Evolutionary conservation across 208 protist species (phyloP).

Genomic region (Novymonas esmeraldas): DNA sequence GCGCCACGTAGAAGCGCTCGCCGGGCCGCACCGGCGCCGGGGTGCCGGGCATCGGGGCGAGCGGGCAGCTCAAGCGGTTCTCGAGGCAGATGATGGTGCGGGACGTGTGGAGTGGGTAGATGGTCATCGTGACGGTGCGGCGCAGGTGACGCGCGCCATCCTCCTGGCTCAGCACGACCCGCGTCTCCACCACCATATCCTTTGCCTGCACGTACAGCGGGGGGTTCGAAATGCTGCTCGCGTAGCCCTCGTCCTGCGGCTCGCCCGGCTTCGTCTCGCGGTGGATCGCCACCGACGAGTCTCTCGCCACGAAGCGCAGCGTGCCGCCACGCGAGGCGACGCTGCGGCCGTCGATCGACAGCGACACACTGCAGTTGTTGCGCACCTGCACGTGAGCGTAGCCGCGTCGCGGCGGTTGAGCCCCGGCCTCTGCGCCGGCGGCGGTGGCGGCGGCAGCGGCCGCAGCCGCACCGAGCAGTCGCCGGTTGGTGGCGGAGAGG

Average conservation of each 20-base stretch:
- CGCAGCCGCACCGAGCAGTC: not conserved
- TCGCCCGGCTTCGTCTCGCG: constrained; percentile 25
- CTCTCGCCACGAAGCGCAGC: constrained; percentile 41
- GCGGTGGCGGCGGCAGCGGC: not conserved
- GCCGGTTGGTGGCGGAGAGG: constrained; percentile 25
- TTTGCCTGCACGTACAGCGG: constrained; percentile 56
- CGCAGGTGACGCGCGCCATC: constrained; percentile 43
- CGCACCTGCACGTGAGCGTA: constrained; percentile 53
- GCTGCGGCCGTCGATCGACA: constrained; percentile 35
- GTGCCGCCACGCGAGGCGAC: constrained; percentile 46
- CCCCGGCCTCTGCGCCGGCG: not conserved
- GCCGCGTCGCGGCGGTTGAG: constrained; percentile 15
- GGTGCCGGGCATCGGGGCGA: constrained; percentile 34
- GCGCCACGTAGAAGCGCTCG: constrained; percentile 61
- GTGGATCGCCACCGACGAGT: constrained; percentile 25
- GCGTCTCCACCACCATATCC: constrained; percentile 64
- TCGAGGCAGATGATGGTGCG: constrained; percentile 76
- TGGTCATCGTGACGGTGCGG: constrained; percentile 58
- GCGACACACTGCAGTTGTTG: constrained; percentile 56
- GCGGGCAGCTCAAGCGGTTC: constrained; percentile 58
- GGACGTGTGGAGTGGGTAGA: constrained; percentile 68
- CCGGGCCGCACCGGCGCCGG: constrained; percentile 39
- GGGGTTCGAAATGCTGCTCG: constrained; percentile 54
- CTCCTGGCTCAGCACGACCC: constrained; percentile 41
- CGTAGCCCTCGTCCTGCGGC: constrained; percentile 35